Base-by-base conservation (phyloP, 306 rosid genomes). In the Leucaena leucocephala region DNA sequence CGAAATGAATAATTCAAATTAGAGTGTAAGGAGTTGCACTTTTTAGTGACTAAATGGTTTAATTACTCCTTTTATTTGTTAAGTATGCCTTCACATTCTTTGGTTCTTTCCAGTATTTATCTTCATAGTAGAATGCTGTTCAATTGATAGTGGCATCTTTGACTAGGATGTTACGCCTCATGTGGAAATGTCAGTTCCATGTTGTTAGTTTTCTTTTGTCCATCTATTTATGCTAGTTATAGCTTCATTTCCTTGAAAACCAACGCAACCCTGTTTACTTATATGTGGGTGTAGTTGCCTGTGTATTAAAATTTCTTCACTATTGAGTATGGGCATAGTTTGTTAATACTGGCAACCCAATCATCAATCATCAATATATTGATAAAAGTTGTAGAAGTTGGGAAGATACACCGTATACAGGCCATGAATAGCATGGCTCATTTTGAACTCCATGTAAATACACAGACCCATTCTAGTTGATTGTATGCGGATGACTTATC, bases 121-220 rank as follows among this genome's bases (percentile, higher is more conserved):
- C 65, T 80, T 6, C 64, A 62, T 66, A 59, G n/a, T 67, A 58
- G 64, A 40, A 49, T 76, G 84, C 35, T 76, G 42, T 19, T 76
- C 19, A 14, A n/a, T 76, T 61, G 49, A 57, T 50, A 8, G 15
- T 15, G 67, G 11, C 50, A 39, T 61, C n/a, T 44, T 19, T 48
- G 62, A 44, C 48, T 63, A 8, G 55, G 66, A 16, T 38, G 72
- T 27, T 16, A 19, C 68, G 54, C 58, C 58, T 50, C 50, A 39
- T 34, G 17, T 38, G 57, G 52, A 74, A 72, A 63, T 63, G 50
- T 40, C 49, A 21, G 6, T 42, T 19, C 12, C 63, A 71, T 82
- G 7, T 33, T 70, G 21, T 6, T 35, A 71, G 33, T 34, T 48
- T 35, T 71, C 62, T 71, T 33, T 33, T 70, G 8, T 33, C 34